Evolutionary conservation across 805 yeast species (phyloP).

Genomic region (Tetrapisispora iriomotensis): DNA sequence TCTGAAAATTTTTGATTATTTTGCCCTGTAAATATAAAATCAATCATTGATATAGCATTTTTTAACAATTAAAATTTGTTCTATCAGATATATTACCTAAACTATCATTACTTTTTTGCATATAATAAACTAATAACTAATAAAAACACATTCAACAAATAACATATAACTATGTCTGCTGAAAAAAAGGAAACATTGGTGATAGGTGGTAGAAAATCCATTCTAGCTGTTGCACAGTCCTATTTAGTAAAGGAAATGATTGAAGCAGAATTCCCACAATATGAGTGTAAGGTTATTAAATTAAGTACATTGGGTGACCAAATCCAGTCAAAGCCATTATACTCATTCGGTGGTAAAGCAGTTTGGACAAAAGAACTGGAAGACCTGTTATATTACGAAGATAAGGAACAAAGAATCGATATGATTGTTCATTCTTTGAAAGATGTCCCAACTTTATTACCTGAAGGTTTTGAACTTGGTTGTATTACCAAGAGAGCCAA

Average conservation of each 20-base stretch:
- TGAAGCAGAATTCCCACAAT: conserved; percentile 48
- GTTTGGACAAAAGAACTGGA: conserved; percentile 96
- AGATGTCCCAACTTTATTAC: conserved; percentile 85
- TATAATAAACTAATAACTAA: no score
- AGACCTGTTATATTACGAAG: conserved; percentile 55
- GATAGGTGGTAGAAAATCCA: conserved; percentile 86
- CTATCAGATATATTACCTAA: no score
- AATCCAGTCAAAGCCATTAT: conserved; percentile 73
- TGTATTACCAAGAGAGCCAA: conserved; percentile 81
- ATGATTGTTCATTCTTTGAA: conserved; percentile 89
- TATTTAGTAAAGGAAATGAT: conserved; percentile 60
- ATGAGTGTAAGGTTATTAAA: conserved; percentile 68
- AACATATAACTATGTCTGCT: neutral
- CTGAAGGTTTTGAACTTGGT: conserved; percentile 83
- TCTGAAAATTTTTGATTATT: no score
- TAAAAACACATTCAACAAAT: no score
- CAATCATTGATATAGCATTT: no score
- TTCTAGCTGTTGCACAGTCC: conserved; percentile 79
- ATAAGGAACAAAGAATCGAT: conserved; percentile 60
- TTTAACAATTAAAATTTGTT: no score
- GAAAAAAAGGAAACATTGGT: conserved; percentile 3
- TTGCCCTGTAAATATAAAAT: no score
- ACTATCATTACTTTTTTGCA: no score
- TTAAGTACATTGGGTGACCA: conserved; percentile 86
- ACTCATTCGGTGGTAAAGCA: conserved; percentile 92